Conservation (phyloP, 306 rosid genomes). For the Ormosia emarginata region DNA sequence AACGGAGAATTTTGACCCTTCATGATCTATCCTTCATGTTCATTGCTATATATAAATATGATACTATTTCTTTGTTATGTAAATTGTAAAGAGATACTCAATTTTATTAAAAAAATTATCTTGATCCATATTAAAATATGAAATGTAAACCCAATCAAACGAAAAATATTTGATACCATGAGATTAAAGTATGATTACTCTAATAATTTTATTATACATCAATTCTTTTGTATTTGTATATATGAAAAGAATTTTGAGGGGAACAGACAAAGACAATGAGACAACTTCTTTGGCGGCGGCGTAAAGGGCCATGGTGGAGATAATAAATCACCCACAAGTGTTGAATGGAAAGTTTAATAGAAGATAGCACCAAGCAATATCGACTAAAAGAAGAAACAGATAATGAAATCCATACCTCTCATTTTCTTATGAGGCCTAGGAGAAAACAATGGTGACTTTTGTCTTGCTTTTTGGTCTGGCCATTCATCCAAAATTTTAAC, state of each 20-base stretch:
- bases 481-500: neutral
- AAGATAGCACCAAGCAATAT: neutral
- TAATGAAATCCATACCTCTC: neutral
- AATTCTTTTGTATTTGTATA: no score
- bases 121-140: neutral
- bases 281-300: no score
- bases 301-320: neutral
- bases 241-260: no score
- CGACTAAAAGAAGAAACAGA: neutral
- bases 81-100: neutral
- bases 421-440: neutral
- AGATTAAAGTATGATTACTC: neutral
- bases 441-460: neutral
- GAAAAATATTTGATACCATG: neutral
- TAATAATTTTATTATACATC: no score
- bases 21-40: neutral
- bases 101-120: neutral
- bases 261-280: no score
- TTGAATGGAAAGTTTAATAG: neutral
- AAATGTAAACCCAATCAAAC: neutral
- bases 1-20: no score
- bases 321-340: neutral
- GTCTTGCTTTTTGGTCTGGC: slow-evolving; percentile 17
- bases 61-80: neutral
- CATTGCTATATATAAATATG: neutral